Evolutionary conservation across 164 flowering plant species (phyloP).

Genomic region (Piper longum): DNA sequence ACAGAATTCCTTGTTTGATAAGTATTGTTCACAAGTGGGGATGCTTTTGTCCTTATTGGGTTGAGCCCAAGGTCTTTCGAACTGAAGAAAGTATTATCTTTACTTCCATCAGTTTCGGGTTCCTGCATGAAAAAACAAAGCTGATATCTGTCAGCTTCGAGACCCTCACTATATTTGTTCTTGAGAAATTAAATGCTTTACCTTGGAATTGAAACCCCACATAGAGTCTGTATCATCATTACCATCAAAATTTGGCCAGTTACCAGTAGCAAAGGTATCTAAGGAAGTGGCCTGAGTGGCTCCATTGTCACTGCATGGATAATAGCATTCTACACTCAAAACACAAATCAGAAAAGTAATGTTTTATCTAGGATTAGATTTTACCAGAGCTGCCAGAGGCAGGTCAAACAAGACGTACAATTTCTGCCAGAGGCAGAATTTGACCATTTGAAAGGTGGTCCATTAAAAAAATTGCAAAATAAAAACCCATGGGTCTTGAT

Average conservation of each 20-base stretch:
- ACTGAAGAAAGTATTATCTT: slow-evolving; percentile 45
- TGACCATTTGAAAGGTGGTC: not conserved
- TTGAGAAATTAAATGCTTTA: slow-evolving; percentile 9
- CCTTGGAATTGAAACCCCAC: slow-evolving; percentile 83
- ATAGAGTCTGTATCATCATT: slow-evolving; percentile 84
- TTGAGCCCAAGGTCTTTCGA: slow-evolving; percentile 38
- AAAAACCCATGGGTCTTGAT: not conserved
- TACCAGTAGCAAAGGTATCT: slow-evolving; percentile 62
- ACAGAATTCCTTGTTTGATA: slow-evolving; percentile 26
- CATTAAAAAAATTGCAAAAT: not conserved
- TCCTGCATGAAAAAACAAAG: slow-evolving; percentile 27
- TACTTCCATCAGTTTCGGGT: slow-evolving; percentile 29
- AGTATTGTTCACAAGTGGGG: slow-evolving; percentile 35
- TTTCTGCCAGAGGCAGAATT: not conserved
- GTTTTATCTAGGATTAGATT: too few relatives aligned
- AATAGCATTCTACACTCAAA: not conserved
- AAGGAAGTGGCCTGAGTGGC: slow-evolving; percentile 43
- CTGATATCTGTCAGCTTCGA: not conserved
- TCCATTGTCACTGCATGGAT: slow-evolving; percentile 45
- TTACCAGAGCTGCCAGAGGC: not conserved
- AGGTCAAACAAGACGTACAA: not conserved
- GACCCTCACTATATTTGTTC: not conserved
- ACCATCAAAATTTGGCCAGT: slow-evolving; percentile 50
- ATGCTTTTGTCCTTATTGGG: slow-evolving; percentile 45
- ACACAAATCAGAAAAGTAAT: not conserved